Evolutionary conservation across 345 rosid genomes (phyloP), one percentile per base, ranked within the genome.

Genomic region (Ceriops decandra): DNA sequence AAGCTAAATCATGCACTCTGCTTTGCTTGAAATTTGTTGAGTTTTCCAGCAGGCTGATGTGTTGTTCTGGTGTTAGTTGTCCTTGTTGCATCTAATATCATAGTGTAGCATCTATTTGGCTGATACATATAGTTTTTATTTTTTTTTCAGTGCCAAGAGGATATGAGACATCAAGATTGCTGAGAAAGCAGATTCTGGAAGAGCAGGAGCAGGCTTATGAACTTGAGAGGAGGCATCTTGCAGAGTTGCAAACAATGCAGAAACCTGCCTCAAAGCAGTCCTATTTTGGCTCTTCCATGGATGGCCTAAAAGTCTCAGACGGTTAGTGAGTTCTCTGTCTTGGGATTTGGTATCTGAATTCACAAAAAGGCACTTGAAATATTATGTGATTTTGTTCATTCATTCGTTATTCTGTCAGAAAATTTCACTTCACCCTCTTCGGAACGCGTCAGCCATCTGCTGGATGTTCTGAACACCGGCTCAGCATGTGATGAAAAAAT

Each of bases 101-200:
- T 42, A 0, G 17, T 42, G 49, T 42, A 3, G 17, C n/a, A 28
- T 26, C 60, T 33, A 13, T 28, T 28, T 52, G 15, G 31, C 59
- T 27, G 28, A 56, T 56, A 27, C 13, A 24, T 22, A 21, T 22
- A 3, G 31, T 17, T 38, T 6, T 64, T 68, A 17, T 13, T 63
- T 64, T 68, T n/a, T 13, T 63, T 13, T 20, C 63, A 85, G 92
- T 77, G 76, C 82, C 84, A 32, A 79, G 84, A 72, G 80, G 81
- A 72, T 82, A 65, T 33, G 87, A 79, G 57, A 70, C 78, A 51
- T 70, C 84, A 0, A 79, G 77, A 67, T 74, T 80, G 38, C 72
- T 85, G 62, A 85, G 82, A 60, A 73, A 81, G 78, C 92, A 82
- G 65, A 63, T 75, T 9, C 52, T 82, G 59, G 88, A 82, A 62